Percentiles rank a stretch among this genome's conserved stretches.
phyloP scores from a whole-genome alignment of 2,329 filamentous ascomycete genomes.

The Paracoccidioides lutzii region DNA sequence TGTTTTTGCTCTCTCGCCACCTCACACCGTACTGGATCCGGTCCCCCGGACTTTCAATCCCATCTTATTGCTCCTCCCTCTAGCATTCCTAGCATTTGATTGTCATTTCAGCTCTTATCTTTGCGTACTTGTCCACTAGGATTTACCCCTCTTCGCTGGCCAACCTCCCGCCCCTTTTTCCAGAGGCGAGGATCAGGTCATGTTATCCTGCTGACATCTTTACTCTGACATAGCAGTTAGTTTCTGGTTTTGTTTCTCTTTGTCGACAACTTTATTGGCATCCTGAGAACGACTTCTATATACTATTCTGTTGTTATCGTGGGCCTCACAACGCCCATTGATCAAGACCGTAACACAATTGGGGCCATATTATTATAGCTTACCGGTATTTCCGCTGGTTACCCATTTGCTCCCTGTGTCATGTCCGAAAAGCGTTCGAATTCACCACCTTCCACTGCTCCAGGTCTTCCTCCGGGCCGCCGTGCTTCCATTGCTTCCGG shows the following conservation, averaged over 20 bases:
- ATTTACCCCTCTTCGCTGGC: background rate
- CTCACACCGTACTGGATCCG: background rate
- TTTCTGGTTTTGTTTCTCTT: background rate
- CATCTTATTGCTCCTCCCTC: background rate
- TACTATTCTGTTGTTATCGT: background rate
- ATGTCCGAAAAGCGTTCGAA: slow-evolving; percentile 34
- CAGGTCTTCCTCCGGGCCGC: slow-evolving; percentile 26
- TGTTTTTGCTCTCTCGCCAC: background rate
- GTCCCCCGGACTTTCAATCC: background rate
- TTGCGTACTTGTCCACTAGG: background rate
- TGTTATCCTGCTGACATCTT: background rate
- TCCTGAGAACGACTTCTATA: background rate
- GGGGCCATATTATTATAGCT: no score
- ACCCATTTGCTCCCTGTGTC: slow-evolving; percentile 1
- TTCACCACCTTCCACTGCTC: slow-evolving; percentile 27
- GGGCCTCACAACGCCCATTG: background rate
- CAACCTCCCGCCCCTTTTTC: background rate
- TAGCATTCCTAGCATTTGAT: background rate
- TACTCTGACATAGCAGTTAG: background rate
- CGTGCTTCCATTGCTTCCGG: slow-evolving; percentile 35
- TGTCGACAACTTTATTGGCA: background rate
- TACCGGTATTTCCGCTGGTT: background rate
- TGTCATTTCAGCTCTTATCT: background rate
- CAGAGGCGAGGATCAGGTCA: background rate
- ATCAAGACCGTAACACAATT: no score